Conservation (phyloP, 2,329 filamentous ascomycete species). For the Ceratocystis variospora region DNA sequence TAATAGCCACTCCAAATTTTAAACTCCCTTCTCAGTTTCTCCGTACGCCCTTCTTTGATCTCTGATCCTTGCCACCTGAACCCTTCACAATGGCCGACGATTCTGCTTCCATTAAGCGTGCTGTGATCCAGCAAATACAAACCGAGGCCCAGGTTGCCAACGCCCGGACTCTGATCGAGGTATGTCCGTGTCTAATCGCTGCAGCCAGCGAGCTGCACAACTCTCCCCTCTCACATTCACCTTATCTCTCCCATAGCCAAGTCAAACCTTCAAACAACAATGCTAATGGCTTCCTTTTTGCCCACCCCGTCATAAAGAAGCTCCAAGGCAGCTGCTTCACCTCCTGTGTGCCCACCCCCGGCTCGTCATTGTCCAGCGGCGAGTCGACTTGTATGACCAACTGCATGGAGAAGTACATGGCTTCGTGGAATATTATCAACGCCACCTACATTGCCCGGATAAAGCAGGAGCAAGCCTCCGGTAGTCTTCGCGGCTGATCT, state of each 20-base stretch:
- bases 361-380: slow-evolving; percentile 48
- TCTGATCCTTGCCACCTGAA: too few species aligned
- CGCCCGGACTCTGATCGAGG: slow-evolving; percentile 56
- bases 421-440: slow-evolving; percentile 63
- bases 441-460: slow-evolving; percentile 50
- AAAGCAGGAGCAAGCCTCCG: slow-evolving; percentile 41
- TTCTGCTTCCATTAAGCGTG: slow-evolving; percentile 44
- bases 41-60: not conserved
- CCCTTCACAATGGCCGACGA: slow-evolving; percentile 25
- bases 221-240: too few species aligned
- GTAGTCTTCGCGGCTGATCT: slow-evolving; percentile 12
- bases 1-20: not conserved
- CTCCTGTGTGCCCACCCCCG: slow-evolving; percentile 59
- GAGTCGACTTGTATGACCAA: slow-evolving; percentile 58
- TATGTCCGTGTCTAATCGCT: slow-evolving; percentile 27
- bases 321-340: slow-evolving; percentile 72
- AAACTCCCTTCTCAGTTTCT: not conserved
- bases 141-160: slow-evolving; percentile 52
- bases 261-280: not conserved
- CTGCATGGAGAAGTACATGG: slow-evolving; percentile 79
- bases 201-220: too few species aligned
- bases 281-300: not conserved
- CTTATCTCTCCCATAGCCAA: not conserved
- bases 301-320: slow-evolving; percentile 38
- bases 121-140: slow-evolving; percentile 51